These are phyloP conservation scores for Ephemerocybe angulata DNA, from an alignment of 768 basidiomycete species.

Conservation along the genomic window DNA sequence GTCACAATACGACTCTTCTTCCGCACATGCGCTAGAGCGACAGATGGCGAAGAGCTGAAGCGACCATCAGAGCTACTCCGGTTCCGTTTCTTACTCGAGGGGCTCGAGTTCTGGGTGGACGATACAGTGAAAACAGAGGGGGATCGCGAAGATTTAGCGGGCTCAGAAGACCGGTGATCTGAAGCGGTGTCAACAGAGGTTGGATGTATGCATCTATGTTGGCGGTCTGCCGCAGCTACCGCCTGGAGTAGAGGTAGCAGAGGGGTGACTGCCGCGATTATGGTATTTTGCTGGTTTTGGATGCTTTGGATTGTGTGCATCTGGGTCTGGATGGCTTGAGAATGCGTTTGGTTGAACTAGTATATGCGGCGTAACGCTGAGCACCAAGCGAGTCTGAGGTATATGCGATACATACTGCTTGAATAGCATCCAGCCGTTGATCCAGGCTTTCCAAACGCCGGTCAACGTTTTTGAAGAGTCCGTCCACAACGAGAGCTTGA, in stretches of 20 bases:
- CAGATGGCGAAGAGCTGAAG: neutral
- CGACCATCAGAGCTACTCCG: neutral
- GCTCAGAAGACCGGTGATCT: neutral
- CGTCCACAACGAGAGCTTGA: constrained; percentile 40
- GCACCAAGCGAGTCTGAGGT: neutral
- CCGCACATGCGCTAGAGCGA: neutral
- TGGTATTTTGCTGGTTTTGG: constrained; percentile 58
- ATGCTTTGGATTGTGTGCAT: constrained; percentile 54
- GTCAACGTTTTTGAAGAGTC: constrained; percentile 39
- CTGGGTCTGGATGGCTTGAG: constrained; percentile 49
- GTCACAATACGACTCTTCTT: neutral
- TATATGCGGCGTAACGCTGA: neutral
- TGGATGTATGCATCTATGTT: constrained; percentile 9
- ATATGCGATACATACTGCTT: constrained; percentile 35
- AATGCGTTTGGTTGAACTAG: constrained; percentile 46
- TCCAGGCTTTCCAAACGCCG: constrained; percentile 44
- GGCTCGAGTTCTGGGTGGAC: too few species aligned
- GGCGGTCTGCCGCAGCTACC: constrained; percentile 48
- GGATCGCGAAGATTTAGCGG: too few species aligned
- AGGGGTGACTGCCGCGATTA: constrained; percentile 53
- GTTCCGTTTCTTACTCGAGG: neutral
- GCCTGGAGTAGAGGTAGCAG: constrained; percentile 59
- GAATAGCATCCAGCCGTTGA: constrained; percentile 54
- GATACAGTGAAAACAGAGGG: too few species aligned
- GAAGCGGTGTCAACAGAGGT: neutral